Evolutionary conservation across 495 filamentous ascomycete genomes (phyloP).

Genomic region (Mycothermus thermophilus): DNA sequence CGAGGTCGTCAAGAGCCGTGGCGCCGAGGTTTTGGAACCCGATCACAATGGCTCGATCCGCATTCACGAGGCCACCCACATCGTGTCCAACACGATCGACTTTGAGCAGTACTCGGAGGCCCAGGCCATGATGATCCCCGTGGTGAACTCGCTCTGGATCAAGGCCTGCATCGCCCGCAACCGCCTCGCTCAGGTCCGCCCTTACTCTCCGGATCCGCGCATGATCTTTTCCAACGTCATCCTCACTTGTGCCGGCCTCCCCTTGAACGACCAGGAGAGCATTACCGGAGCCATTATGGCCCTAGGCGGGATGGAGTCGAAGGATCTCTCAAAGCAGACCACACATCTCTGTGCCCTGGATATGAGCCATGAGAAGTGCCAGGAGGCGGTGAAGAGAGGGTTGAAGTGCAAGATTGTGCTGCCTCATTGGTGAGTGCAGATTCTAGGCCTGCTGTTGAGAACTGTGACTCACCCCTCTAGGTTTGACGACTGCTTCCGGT

Average conservation of each 20-base stretch:
- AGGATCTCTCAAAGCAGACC: conserved; percentile 50
- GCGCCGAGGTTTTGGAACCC: conserved; percentile 36
- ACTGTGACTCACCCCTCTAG: conserved; percentile 24
- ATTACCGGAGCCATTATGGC: conserved; percentile 83
- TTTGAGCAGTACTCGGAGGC: conserved; percentile 70
- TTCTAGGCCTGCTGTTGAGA: neutral
- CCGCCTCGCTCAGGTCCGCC: conserved; percentile 62
- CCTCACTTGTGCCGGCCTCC: conserved; percentile 64
- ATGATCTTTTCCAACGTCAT: conserved; percentile 79
- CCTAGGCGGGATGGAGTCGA: conserved; percentile 69
- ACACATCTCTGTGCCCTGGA: conserved; percentile 86
- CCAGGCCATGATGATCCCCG: conserved; percentile 58
- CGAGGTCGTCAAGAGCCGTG: conserved; percentile 38
- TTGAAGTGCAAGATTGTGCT: conserved; percentile 71
- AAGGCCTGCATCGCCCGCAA: conserved; percentile 48
- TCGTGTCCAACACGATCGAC: conserved; percentile 72
- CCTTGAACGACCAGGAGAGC: conserved; percentile 76
- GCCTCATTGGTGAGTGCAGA: conserved; percentile 76
- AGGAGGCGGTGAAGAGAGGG: conserved; percentile 45
- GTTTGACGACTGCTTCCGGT: conserved; percentile 93
- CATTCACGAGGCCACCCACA: conserved; percentile 56
- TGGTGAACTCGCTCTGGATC: conserved; percentile 77
- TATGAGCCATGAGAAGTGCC: conserved; percentile 57
- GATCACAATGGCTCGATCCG: conserved; percentile 33
- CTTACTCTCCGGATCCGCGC: conserved; percentile 78